Evolutionary conservation across 495 filamentous ascomycete species (phyloP), one percentile per base, ranked within the genome.

Genomic region (Hypoxylon trugodes): DNA sequence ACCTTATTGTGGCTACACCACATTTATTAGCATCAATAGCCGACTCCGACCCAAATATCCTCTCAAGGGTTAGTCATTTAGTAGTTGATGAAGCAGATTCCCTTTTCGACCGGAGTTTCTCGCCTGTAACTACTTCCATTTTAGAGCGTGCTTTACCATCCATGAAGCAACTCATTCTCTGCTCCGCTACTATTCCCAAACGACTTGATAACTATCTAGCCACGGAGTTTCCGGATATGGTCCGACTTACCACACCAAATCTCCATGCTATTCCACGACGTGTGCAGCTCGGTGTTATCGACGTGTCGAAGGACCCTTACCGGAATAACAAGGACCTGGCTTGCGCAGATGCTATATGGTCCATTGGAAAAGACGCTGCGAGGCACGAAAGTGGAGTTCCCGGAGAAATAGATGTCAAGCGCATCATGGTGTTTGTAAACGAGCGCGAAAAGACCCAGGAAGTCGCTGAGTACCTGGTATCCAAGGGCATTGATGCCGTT

Each of bases 381-480:
- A 81, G 80, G 22, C 75, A 80, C 64, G 84, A 84, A 42, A 76
- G 74, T 2, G 65, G 74, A 6, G 61, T 61, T 3, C 72, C 71
- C 13, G 81, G 68, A 22, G 70, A 76, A 19, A 74, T 76, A n/a
- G 88, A 89, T 48, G 77, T 89, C 15, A 96, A 93, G 77, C 90
- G 90, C 50, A 88, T 98, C 66, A 84, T 98, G 59, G 94, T 98
- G 0, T 98, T 98, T 66, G 96, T 98, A 73, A 98, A 98, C 74
- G 92, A 97, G 80, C 89, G 96, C 24, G 94, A 98, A 69, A 90
- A 90, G 62, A 88, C 95, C 0, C 79, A 84, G 40, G 88, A 92
- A 69, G 82, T 98, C 0, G 88, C 93, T 12, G 74, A 89, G 6
- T 98, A 90, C 74, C 87, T 98, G 0, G 72, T 77, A 7, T 84